phyloP scores from a whole-genome alignment of 2,329 filamentous ascomycete genomes.

The Akanthomyces lecanii region DNA sequence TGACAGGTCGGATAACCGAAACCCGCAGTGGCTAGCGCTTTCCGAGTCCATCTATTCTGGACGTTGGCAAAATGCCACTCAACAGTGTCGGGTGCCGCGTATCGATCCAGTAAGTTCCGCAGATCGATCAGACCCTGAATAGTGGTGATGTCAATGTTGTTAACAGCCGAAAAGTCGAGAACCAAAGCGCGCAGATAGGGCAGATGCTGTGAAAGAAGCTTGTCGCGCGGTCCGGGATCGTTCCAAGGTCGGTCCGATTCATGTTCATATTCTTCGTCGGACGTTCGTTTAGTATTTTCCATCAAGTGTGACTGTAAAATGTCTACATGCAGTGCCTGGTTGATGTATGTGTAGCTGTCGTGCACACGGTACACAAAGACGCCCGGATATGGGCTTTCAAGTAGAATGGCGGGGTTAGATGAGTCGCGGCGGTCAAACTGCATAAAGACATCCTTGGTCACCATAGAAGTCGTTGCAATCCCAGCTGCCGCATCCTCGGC shows the following conservation, averaged over 20 bases:
- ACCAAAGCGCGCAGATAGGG: constrained; percentile 51
- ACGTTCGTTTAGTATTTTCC: constrained; percentile 37
- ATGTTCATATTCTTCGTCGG: constrained; percentile 33
- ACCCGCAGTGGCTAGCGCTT: constrained; percentile 51
- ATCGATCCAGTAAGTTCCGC: constrained; percentile 49
- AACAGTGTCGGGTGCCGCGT: constrained; percentile 44
- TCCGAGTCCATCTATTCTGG: constrained; percentile 53
- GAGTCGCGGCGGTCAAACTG: constrained; percentile 39
- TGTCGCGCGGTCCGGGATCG: constrained; percentile 39
- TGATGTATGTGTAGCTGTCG: constrained; percentile 51
- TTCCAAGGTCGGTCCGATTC: constrained; percentile 51
- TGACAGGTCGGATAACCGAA: constrained; percentile 45
- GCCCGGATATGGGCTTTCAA: constrained; percentile 43
- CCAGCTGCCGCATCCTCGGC: neutral
- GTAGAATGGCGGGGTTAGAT: constrained; percentile 40
- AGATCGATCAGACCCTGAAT: constrained; percentile 54
- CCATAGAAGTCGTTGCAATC: neutral
- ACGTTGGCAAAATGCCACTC: constrained; percentile 54
- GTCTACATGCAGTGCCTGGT: constrained; percentile 46
- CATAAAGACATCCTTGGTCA: constrained; percentile 30
- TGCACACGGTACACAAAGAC: constrained; percentile 50
- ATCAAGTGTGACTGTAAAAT: constrained; percentile 37
- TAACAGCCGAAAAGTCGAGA: constrained; percentile 55
- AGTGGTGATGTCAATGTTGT: constrained; percentile 54
- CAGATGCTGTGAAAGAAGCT: constrained; percentile 26